Base-by-base conservation (phyloP, 192 early-diverging fungal genomes). In the Coemansia sp. region DNA sequence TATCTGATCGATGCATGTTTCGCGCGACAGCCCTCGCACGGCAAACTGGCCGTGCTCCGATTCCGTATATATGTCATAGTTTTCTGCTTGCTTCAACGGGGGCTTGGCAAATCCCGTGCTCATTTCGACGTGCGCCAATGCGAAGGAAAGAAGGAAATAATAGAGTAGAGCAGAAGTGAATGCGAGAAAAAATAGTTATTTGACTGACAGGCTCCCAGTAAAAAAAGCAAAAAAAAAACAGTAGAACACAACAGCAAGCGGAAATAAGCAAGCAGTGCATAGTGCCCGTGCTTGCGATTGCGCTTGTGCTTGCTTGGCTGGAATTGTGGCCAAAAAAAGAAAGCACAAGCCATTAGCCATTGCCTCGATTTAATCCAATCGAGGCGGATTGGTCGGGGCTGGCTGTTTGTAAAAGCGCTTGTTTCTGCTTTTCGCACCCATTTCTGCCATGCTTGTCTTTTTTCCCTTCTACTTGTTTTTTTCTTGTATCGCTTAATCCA, bases 1-100 rank as follows among this genome's bases (percentile, higher is more conserved):
- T 32, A 81, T 56, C 56, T 64, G 46, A 55, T 78, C 71, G 18
- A 78, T 57, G 55, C 68, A 66, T 20, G 71, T 59, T 30, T 25
- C 55, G 28, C 13, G 27, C 1, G 71, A 61, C 53, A 78, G 67
- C 18, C 76, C 76, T 51, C 64, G 76, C 34, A 78, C 76, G 6
- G 61, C 57, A 32, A 78, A 70, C 57, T 25, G 64, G 27, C 64
- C 63, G 18, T 62, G 51, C 3, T 45, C 58, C 24, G 76, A 78
- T 35, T 30, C 30, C 35, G 29, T 25, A 14, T 23, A 10, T 7
- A 78, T 35, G 4, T 35, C 23, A 56, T 51, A 67, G 64, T 67
- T 78, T 28, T 64, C 68, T 23, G 76, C 47, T 49, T 24, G 56
- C 56, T 57, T 48, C 28, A 23, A 51, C 46, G 25, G 25, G 39